Conservation (phyloP, 2,329 filamentous ascomycete genomes). For the Periconia sp. region DNA sequence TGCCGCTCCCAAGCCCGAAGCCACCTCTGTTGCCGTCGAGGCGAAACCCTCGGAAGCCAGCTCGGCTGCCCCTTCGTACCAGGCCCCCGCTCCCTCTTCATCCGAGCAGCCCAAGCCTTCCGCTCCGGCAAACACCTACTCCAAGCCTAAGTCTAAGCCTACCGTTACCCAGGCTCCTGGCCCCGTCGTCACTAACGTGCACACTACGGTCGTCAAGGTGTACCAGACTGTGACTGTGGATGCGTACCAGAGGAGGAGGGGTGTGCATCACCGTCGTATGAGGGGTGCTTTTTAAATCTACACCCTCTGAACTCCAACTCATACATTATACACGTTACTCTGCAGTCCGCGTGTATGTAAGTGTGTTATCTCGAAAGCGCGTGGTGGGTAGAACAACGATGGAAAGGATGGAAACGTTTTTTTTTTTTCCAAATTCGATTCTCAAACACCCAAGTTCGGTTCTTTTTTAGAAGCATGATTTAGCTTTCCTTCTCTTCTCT, state of each 20-base stretch:
- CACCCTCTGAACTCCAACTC: background rate
- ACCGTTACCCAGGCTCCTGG: conserved; percentile 1
- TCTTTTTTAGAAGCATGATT: background rate
- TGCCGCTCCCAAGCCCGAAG: conserved; percentile 1
- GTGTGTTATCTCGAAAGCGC: too few relatives aligned
- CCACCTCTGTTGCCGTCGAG: background rate
- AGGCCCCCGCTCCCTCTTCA: background rate
- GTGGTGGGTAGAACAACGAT: too few relatives aligned
- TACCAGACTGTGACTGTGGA: background rate
- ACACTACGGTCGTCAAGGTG: background rate
- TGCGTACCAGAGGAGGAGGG: background rate
- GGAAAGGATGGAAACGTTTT: background rate
- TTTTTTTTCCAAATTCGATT: background rate
- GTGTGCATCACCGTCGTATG: background rate
- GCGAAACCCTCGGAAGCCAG: background rate
- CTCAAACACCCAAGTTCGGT: background rate
- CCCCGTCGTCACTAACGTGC: conserved; percentile 1
- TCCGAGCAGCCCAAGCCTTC: background rate
- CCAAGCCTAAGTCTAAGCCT: background rate
- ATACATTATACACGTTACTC: too few relatives aligned
- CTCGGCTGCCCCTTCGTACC: background rate
- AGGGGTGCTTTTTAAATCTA: background rate
- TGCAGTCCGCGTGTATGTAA: background rate
- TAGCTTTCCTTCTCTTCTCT: background rate
- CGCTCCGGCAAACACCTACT: background rate